Evolutionary conservation across 2,329 filamentous ascomycete genomes (phyloP), one percentile per base, ranked within the genome.

Genomic region (Furcasterigmium sp.): DNA sequence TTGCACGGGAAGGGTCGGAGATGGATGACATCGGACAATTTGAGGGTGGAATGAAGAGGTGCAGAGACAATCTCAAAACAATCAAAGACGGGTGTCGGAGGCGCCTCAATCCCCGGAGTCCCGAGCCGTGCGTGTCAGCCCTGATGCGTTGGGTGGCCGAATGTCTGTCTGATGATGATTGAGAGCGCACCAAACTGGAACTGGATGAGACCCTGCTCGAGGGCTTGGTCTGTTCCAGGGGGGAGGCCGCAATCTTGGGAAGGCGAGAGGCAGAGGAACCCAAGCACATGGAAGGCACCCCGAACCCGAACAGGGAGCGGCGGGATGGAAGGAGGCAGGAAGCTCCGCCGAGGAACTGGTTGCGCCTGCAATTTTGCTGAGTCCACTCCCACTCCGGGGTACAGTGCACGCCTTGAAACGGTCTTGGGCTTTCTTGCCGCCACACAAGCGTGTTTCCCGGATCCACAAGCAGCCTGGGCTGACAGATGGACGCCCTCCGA

Each of bases 351-450:
- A 17, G 29, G 25, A 39, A 15, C 28, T 19, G 32, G 9, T 40
- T 19, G 38, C 32, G 38, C 38, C 38, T 40, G 38, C 28, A 40
- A 40, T 40, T 23, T 40, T n/a, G 19, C 18, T 32, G 17, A 18
- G 8, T n/a, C 15, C 13, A 40, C 38, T 8, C 38, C 38, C 14
- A n/a, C 11, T 26, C 23, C 11, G 23, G 23, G 23, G 23, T 26
- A 11, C 11, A 26, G 23, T 7, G 11, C 23, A 26, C 23, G 23
- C 23, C 23, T 11, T 26, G 23, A 26, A 26, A 26, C 23, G 7
- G 23, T 26, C 23, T 7, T 11, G 11, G 23, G 23, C 7, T 11
- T 11, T 26, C 23, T 26, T 26, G 23, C 7, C 11, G 11, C 23
- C 23, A 26, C 23, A 7, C 11, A 26, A n/a, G n/a, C n/a, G n/a